phyloP scores from a whole-genome alignment of 176 grass and related monocot genomes.

The Paspalum notatum region DNA sequence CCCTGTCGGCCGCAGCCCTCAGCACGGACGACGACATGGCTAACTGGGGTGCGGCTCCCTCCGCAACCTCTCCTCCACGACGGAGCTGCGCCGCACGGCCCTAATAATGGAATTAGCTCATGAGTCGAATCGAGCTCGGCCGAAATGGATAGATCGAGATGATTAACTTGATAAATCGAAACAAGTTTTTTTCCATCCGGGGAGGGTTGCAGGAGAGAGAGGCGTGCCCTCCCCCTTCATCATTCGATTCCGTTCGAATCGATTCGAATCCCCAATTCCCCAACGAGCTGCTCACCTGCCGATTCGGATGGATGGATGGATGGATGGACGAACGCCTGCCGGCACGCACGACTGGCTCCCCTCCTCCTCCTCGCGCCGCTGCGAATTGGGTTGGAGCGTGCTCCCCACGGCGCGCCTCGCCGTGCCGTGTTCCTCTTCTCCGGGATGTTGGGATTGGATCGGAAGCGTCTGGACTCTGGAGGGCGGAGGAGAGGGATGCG shows the following conservation, averaged over 20 bases:
- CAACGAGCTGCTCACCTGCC: conserved; percentile 6
- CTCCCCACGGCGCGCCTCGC: no score
- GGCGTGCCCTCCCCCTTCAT: background rate
- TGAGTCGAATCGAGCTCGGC: background rate
- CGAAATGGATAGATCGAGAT: background rate
- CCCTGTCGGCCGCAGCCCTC: conserved; percentile 55
- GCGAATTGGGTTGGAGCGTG: background rate
- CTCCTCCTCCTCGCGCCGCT: background rate
- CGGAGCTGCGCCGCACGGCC: background rate
- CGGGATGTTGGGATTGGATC: conserved; percentile 5
- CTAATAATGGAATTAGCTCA: background rate
- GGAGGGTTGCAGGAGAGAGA: no score
- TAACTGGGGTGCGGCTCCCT: background rate
- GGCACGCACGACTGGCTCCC: background rate
- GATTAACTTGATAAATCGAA: no score
- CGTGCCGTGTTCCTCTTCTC: conserved; percentile 1
- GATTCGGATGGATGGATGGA: background rate
- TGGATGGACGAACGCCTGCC: background rate
- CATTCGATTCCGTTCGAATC: background rate
- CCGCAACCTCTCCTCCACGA: background rate
- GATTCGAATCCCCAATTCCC: background rate
- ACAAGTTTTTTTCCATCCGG: no score
- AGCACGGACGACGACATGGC: conserved; percentile 55
- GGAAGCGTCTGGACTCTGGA: conserved; percentile 15
- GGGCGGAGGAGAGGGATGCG: background rate